These are phyloP conservation scores for Colletotrichum sp. DNA, from an alignment of 2,329 filamentous ascomycete genomes.

Conservation along the genomic window DNA sequence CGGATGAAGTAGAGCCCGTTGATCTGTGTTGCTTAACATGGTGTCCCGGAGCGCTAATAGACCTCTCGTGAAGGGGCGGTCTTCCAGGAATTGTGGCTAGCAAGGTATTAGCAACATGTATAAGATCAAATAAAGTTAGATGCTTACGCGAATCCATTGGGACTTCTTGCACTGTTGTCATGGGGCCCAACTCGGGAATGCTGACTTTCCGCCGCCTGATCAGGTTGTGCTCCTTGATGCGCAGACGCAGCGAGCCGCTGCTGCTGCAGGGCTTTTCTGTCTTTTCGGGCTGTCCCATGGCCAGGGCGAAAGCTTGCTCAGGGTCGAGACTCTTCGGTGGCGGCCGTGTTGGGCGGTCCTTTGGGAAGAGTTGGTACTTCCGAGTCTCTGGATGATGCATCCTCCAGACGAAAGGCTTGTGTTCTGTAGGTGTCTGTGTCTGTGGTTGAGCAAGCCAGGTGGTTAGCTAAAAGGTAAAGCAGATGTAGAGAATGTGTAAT, in stretches of 20 bases:
- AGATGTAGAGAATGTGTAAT: conserved; percentile 1
- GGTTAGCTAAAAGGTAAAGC: conserved; percentile 22
- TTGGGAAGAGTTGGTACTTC: conserved; percentile 68
- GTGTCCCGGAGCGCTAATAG: conserved; percentile 63
- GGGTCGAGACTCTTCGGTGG: conserved; percentile 52
- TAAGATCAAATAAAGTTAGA: background rate
- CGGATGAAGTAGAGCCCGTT: conserved; percentile 37
- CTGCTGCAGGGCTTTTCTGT: conserved; percentile 40
- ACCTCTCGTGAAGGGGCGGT: conserved; percentile 68
- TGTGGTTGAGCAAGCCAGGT: conserved; percentile 19
- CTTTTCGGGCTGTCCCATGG: conserved; percentile 48
- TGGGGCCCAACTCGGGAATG: conserved; percentile 68
- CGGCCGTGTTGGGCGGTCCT: conserved; percentile 50
- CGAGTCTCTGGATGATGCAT: conserved; percentile 61
- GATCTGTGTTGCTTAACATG: conserved; percentile 51
- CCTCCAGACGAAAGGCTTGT: conserved; percentile 61
- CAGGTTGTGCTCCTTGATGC: conserved; percentile 63
- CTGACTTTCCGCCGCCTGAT: conserved; percentile 66
- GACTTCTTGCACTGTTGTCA: conserved; percentile 72
- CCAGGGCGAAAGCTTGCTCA: conserved; percentile 52
- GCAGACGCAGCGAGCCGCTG: conserved; percentile 50
- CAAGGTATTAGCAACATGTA: background rate
- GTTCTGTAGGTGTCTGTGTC: conserved; percentile 32
- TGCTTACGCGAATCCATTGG: conserved; percentile 74
- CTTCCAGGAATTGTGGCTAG: conserved; percentile 71